Conservation (phyloP, 345 rosid species). For the Rhizophora apiculata region DNA sequence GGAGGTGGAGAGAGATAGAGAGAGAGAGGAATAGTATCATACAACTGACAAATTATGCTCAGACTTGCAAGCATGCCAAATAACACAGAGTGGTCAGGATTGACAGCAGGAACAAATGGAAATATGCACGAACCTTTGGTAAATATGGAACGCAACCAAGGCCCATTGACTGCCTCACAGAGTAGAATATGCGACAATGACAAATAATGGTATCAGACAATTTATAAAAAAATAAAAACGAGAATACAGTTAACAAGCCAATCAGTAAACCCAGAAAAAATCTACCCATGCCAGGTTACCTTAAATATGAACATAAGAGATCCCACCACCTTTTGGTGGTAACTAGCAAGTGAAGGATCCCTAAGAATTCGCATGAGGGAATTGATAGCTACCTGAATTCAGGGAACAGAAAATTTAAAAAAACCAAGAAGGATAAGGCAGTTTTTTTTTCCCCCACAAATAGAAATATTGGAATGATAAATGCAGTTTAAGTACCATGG, state of each 20-base stretch:
- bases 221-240: not conserved
- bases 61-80: no score
- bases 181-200: slow-evolving; percentile 17
- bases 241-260: not conserved
- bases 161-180: slow-evolving; percentile 92
- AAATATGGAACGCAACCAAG: slow-evolving; percentile 95
- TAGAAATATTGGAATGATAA: not conserved
- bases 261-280: slow-evolving; percentile 5
- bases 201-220: slow-evolving; percentile 7
- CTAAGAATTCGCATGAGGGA: slow-evolving; percentile 97
- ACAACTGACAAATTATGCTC: no score
- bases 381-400: slow-evolving; percentile 85
- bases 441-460: not conserved
- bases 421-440: slow-evolving; percentile 16
- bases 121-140: slow-evolving; percentile 70
- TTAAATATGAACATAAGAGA: slow-evolving; percentile 96
- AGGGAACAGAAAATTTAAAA: slow-evolving; percentile 15
- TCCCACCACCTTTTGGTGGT: slow-evolving; percentile 97
- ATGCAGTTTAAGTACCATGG: slow-evolving; percentile 55
- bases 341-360: slow-evolving; percentile 91
- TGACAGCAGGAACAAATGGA: slow-evolving; percentile 12
- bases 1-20: no score
- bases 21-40: no score
- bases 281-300: slow-evolving; percentile 38
- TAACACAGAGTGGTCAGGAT: not conserved